These are phyloP conservation scores for Podospora anserina DNA, from an alignment of 495 filamentous ascomycete genomes.

Conservation along the genomic window DNA sequence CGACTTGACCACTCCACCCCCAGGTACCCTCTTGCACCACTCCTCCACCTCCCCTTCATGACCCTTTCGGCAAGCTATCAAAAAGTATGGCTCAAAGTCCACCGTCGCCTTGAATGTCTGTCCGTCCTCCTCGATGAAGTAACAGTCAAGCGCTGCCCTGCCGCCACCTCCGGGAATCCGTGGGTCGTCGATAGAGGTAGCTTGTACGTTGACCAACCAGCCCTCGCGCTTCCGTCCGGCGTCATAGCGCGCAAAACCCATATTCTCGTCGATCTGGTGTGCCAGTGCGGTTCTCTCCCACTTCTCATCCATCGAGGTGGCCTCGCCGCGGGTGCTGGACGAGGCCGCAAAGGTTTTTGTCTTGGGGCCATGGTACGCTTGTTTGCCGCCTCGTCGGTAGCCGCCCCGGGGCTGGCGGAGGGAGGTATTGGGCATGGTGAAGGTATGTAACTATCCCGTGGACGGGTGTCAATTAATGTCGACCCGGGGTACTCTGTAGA, in stretches of 20 bases:
- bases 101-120: conserved; percentile 93
- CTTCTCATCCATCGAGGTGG: conserved; percentile 80
- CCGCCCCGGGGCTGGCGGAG: conserved; percentile 50
- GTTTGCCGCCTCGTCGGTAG: conserved; percentile 50
- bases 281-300: conserved; percentile 79
- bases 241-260: conserved; percentile 92
- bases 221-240: conserved; percentile 79
- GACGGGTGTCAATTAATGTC: neutral
- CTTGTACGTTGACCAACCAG: conserved; percentile 94
- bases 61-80: conserved; percentile 84
- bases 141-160: conserved; percentile 89
- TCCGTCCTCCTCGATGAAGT: conserved; percentile 93
- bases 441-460: neutral
- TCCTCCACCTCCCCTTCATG: conserved; percentile 93
- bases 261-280: conserved; percentile 85
- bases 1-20: conserved; percentile 79
- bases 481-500: neutral
- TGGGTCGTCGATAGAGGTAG: conserved; percentile 80
- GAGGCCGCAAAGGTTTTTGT: conserved; percentile 74
- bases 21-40: conserved; percentile 78
- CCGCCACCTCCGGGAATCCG: conserved; percentile 71
- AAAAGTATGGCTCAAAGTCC: conserved; percentile 94
- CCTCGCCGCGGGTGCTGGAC: conserved; percentile 70
- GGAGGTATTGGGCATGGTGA: conserved; percentile 48
- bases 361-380: conserved; percentile 52